Base-by-base conservation (phyloP, 768 basidiomycete genomes). In the Russula emetica region DNA sequence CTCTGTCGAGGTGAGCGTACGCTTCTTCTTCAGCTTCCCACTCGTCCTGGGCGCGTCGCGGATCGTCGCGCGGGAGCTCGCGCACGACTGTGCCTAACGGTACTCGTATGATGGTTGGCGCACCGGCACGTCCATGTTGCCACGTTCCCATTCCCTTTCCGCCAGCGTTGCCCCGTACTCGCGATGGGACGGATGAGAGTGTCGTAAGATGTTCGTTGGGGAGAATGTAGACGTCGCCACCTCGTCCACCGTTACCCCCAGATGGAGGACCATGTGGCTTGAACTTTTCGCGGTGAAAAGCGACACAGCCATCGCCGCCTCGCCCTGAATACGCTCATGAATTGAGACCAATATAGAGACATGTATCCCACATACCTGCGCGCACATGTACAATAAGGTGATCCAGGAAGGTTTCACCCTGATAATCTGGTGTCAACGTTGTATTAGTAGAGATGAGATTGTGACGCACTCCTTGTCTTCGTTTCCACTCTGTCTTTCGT, bases 211-310 rank as follows among this genome's bases (percentile, higher is more conserved):
- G 80, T 0, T 88, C 80, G 0, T 89, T 87, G 0, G 96, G 91
- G 38, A 85, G 75, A 69, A 98, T 81, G 72, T 93, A 93, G 36
- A 98, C 85, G 70, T 89, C 86, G 5, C 92, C 94, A 30, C 95
- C 96, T 52, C 82, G 81, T 2, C 94, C 96, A 18, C 96, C 96
- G 64, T 90, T 90, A 1, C 95, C 96, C 0, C 96, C 96, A 11
- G 94, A 95, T 0, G 96, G 94, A 0, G 94, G 93, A 0, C 93
- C 92, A 65, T 85, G 82, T 1, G 88, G 83, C 61, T 84, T 84
- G 74, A 83, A 93, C 71, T 92, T 92, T 76, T 96, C 93, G 62
- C 92, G 85, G 70, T 94, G 89, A 70, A 98, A 97, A 6, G 96
- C 94, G 26, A 89, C 92, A 66, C 94, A 92, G 26, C 96, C 96